Percentiles rank a stretch among this genome's conserved stretches.
phyloP scores from a whole-genome alignment of 2,329 filamentous ascomycete genomes.

The Amylocarpus encephaloides region DNA sequence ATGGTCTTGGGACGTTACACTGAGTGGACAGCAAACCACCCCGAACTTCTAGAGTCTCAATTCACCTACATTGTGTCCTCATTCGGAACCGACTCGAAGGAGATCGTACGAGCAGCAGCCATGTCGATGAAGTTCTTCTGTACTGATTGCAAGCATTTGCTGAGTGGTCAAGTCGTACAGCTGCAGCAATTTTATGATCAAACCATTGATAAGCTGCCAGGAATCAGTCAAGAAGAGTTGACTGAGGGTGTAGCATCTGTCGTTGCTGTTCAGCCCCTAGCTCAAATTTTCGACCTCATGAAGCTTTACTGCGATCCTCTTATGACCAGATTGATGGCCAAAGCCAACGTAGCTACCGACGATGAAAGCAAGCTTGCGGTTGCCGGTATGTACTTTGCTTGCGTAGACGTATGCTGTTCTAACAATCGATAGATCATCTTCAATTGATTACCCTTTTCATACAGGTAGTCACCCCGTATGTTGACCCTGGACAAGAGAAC shows the following conservation, averaged over 20 bases:
- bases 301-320: slow-evolving; percentile 93
- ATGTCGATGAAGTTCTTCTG: slow-evolving; percentile 97
- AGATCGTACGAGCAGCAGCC: slow-evolving; percentile 86
- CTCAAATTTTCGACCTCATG: slow-evolving; percentile 75
- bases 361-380: slow-evolving; percentile 80
- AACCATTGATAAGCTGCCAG: slow-evolving; percentile 78
- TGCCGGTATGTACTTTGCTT: slow-evolving; percentile 52
- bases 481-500: slow-evolving; percentile 67
- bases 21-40: slow-evolving; percentile 93
- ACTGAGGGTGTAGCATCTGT: slow-evolving; percentile 94
- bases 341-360: slow-evolving; percentile 78
- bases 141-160: slow-evolving; percentile 81
- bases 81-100: slow-evolving; percentile 81
- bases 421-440: slow-evolving; percentile 60
- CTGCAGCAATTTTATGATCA: slow-evolving; percentile 90
- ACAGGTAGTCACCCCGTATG: slow-evolving; percentile 67
- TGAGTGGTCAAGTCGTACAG: slow-evolving; percentile 77
- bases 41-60: slow-evolving; percentile 85
- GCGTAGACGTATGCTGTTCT: not conserved
- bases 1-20: slow-evolving; percentile 97
- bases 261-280: slow-evolving; percentile 74
- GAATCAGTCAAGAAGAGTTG: slow-evolving; percentile 86
- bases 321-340: slow-evolving; percentile 74
- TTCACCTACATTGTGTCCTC: slow-evolving; percentile 94
- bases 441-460: slow-evolving; percentile 90